Percentiles rank a stretch among this genome's conserved stretches.
Evolutionary conservation across 768 basidiomycete genomes (phyloP).

Genomic region (Podaxis rugospora): DNA sequence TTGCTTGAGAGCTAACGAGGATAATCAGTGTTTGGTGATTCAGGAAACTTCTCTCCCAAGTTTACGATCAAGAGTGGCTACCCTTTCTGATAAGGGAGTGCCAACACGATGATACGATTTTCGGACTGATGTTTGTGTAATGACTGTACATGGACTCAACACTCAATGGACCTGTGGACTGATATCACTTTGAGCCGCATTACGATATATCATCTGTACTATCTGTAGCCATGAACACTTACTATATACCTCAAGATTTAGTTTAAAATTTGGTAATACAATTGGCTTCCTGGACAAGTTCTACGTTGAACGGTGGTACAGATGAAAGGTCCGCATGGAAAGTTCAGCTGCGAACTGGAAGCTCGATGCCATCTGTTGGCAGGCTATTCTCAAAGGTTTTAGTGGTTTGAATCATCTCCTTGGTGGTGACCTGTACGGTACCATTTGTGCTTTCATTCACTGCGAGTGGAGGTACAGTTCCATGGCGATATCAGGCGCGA

Average conservation of each 20-base stretch:
- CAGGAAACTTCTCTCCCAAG: conserved; percentile 21
- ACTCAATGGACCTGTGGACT: too few relatives aligned
- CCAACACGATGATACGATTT: too few relatives aligned
- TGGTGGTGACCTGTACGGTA: conserved; percentile 20
- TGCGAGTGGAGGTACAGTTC: conserved; percentile 39
- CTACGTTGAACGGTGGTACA: too few relatives aligned
- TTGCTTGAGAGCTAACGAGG: background rate
- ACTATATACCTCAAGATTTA: too few relatives aligned
- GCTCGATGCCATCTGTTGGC: conserved; percentile 43
- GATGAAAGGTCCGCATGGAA: conserved; percentile 51
- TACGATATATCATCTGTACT: too few relatives aligned
- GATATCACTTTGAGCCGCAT: too few relatives aligned
- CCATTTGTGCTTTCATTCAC: conserved; percentile 39
- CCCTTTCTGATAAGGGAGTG: background rate
- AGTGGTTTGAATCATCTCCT: conserved; percentile 10
- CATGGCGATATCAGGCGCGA: conserved; percentile 43
- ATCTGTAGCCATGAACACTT: too few relatives aligned
- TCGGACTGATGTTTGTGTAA: too few relatives aligned
- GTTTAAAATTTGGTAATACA: too few relatives aligned
- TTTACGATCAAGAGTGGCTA: background rate
- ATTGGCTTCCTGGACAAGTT: too few relatives aligned
- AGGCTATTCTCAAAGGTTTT: conserved; percentile 31
- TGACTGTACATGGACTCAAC: too few relatives aligned
- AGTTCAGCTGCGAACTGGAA: conserved; percentile 45
- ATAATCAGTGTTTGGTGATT: conserved; percentile 28